Conservation (phyloP, 2,329 filamentous ascomycete species). For the Aspergillus thermomutatus region DNA sequence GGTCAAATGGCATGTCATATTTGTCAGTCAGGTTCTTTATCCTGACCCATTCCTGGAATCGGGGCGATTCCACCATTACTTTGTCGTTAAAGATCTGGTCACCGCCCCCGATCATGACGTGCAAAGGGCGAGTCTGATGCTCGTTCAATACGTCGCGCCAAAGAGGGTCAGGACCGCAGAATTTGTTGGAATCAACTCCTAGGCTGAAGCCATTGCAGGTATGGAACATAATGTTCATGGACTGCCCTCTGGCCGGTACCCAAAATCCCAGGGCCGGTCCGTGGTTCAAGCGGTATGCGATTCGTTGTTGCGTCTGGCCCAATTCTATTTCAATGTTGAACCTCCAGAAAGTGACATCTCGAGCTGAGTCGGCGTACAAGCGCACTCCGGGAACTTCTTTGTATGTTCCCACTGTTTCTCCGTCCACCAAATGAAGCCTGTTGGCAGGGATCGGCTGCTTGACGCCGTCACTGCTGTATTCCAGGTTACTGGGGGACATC, state of each 20-base stretch:
- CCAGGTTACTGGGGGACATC: conserved; percentile 48
- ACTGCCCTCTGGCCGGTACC: conserved; percentile 78
- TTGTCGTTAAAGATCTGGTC: conserved; percentile 96
- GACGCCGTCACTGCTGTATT: conserved; percentile 36
- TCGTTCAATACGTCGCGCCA: conserved; percentile 95
- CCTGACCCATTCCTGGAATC: conserved; percentile 81
- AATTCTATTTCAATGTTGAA: conserved; percentile 95
- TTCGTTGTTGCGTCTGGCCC: conserved; percentile 69
- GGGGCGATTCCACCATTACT: conserved; percentile 68
- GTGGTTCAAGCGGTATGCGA: conserved; percentile 93
- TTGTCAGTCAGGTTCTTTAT: conserved; percentile 79
- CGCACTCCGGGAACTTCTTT: conserved; percentile 79
- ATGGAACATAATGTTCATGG: conserved; percentile 99
- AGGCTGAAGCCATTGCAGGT: conserved; percentile 95
- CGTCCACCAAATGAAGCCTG: conserved; percentile 54
- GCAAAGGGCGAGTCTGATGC: conserved; percentile 88
- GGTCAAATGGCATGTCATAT: conserved; percentile 71
- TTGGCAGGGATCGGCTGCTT: conserved; percentile 48
- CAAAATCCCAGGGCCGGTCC: conserved; percentile 89
- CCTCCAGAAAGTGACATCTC: conserved; percentile 91
- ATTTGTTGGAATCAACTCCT: conserved; percentile 70
- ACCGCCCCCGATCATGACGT: conserved; percentile 96
- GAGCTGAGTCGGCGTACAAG: conserved; percentile 77
- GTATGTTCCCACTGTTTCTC: conserved; percentile 76
- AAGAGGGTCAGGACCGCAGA: conserved; percentile 90